A percentile compares a stretch with the other conserved stretches of the same genome.
Conservation (phyloP, 345 rosid species). For the Psidium friedrichsthalianum region DNA sequence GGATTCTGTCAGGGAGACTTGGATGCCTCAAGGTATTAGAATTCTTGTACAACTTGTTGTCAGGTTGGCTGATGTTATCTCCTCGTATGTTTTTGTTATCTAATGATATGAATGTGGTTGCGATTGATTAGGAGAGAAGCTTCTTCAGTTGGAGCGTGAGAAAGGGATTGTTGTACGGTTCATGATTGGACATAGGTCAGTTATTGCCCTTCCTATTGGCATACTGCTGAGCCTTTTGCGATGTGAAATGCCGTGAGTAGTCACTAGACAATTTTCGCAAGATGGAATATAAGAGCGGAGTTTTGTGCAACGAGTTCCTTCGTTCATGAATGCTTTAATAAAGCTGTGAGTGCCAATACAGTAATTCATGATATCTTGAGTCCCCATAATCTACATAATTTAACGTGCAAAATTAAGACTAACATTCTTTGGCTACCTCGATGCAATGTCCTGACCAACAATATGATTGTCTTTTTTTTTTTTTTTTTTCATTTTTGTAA, state of each 20-base stretch:
- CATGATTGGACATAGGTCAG: conserved; percentile 97
- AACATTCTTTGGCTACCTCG: background rate
- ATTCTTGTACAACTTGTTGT: background rate
- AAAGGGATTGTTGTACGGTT: conserved; percentile 85
- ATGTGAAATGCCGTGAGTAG: background rate
- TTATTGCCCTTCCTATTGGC: background rate
- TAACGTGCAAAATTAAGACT: background rate
- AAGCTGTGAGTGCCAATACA: background rate
- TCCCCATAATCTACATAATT: background rate
- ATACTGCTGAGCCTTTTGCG: background rate
- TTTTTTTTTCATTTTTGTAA: background rate
- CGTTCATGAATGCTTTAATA: background rate
- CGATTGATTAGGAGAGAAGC: conserved; percentile 56
- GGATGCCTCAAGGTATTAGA: conserved; percentile 95
- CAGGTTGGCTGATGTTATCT: background rate
- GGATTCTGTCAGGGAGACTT: conserved; percentile 88
- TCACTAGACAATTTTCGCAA: background rate
- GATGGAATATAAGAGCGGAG: background rate
- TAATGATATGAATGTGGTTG: background rate
- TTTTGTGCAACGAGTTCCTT: background rate
- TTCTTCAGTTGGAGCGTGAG: conserved; percentile 66
- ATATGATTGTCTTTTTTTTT: background rate
- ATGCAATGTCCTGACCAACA: background rate
- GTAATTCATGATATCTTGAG: background rate
- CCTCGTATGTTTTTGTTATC: background rate